phyloP scores from a whole-genome alignment of 371 early-diverging fungal genomes.

The Mortierella sp. region DNA sequence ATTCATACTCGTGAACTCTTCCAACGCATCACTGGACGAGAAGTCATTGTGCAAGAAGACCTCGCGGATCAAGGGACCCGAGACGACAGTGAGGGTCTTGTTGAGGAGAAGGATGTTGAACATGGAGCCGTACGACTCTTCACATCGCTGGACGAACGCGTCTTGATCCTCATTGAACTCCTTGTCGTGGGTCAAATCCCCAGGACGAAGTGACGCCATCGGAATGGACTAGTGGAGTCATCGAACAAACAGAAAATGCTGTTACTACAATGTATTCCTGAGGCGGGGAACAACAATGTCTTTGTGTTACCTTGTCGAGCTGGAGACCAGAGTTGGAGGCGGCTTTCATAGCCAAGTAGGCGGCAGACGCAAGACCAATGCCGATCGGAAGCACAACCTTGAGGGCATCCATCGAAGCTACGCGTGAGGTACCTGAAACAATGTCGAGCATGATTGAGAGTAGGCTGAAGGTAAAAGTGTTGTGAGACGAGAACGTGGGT shows the following conservation, averaged over 20 bases:
- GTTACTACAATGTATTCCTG: no score
- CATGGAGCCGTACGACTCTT: constrained; percentile 23
- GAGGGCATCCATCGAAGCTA: constrained; percentile 14
- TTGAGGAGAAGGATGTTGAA: constrained; percentile 15
- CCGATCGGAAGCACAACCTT: constrained; percentile 33
- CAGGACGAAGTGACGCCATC: constrained; percentile 15
- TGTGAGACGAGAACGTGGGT: no score
- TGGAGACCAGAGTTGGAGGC: not conserved
- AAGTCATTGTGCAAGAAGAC: constrained; percentile 31
- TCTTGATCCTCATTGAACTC: constrained; percentile 24
- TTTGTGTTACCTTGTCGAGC: constrained; percentile 25
- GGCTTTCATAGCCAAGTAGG: constrained; percentile 24
- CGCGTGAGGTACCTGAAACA: constrained; percentile 10
- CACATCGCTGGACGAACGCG: constrained; percentile 17
- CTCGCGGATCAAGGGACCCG: constrained; percentile 26
- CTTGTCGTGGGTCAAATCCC: constrained; percentile 29
- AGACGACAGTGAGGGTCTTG: constrained; percentile 17
- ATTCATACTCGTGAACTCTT: constrained; percentile 21
- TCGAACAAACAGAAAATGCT: no score
- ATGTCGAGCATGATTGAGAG: constrained; percentile 27
- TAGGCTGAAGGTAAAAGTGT: no score
- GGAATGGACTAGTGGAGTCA: constrained; percentile 36
- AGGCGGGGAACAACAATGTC: not conserved
- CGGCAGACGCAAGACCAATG: constrained; percentile 44
- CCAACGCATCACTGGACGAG: constrained; percentile 18